Conservation (phyloP, 371 early-diverging fungal species). For the Mortierella sp. region DNA sequence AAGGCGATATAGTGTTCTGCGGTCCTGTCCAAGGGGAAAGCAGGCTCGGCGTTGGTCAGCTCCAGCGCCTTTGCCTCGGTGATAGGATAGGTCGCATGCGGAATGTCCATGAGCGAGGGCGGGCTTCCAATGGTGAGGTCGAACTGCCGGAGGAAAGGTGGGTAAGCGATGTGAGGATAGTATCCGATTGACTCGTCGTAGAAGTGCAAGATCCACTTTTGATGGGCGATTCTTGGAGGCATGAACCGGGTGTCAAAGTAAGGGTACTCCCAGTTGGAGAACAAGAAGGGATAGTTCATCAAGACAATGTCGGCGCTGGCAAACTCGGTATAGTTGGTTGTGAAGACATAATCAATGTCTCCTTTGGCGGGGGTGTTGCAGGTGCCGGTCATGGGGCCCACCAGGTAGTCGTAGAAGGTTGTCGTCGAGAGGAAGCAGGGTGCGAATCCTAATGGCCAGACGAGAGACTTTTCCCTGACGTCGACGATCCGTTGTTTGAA, state of each 20-base stretch:
- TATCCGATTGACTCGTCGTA: slow-evolving; percentile 28
- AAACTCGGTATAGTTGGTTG: slow-evolving; percentile 38
- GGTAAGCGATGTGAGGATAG: slow-evolving; percentile 30
- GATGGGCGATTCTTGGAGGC: slow-evolving; percentile 33
- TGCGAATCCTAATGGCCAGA: not conserved
- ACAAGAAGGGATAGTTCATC: slow-evolving; percentile 19
- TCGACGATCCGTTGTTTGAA: not conserved
- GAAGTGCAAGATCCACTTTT: slow-evolving; percentile 37
- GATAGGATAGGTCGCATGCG: slow-evolving; percentile 16
- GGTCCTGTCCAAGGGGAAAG: slow-evolving; percentile 11
- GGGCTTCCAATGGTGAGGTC: slow-evolving; percentile 45
- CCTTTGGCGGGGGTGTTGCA: slow-evolving; percentile 4
- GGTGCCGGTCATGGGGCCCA: not conserved
- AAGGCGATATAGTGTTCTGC: slow-evolving; percentile 14
- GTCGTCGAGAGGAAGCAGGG: not conserved
- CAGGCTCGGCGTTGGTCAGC: slow-evolving; percentile 7
- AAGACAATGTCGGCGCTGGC: slow-evolving; percentile 32
- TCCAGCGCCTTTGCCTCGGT: not conserved
- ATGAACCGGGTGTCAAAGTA: slow-evolving; percentile 22
- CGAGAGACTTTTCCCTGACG: not conserved
- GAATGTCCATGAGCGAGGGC: slow-evolving; percentile 20
- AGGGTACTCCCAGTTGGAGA: slow-evolving; percentile 8
- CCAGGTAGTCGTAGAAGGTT: not conserved
- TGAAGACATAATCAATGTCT: slow-evolving; percentile 9
- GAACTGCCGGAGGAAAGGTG: slow-evolving; percentile 21